Evolutionary conservation across 75 land plant species (phyloP).

Genomic region (Cryptomeria japonica): DNA sequence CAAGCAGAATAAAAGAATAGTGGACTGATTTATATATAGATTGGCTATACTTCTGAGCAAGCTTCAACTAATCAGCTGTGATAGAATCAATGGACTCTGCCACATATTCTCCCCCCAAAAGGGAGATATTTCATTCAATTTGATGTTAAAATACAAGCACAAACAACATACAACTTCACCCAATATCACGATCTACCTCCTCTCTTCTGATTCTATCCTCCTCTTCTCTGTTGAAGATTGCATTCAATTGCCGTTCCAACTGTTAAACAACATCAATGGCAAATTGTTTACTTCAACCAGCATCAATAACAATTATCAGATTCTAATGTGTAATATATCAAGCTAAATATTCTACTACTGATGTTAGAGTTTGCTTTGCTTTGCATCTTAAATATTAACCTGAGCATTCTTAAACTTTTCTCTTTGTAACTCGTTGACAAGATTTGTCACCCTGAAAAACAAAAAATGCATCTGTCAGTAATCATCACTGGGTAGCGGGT

Average conservation of each 20-base stretch:
- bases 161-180: conserved; percentile 14
- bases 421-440: conserved; percentile 35
- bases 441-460: conserved; percentile 18
- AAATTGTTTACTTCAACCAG: neutral
- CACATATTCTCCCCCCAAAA: neutral
- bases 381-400: conserved; percentile 17
- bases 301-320: neutral
- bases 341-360: neutral
- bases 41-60: neutral
- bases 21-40: neutral
- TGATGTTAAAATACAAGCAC: neutral
- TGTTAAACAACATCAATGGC: conserved; percentile 4
- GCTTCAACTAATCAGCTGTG: neutral
- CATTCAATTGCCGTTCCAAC: conserved; percentile 40
- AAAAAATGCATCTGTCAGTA: conserved; percentile 7
- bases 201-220: conserved; percentile 43
- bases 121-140: neutral
- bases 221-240: conserved; percentile 45
- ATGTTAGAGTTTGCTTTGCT: neutral
- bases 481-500: neutral
- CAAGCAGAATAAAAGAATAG: conserved; percentile 12
- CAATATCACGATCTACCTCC: conserved; percentile 33
- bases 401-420: conserved; percentile 35
- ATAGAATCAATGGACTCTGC: neutral
- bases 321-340: neutral